phyloP scores from a whole-genome alignment of 345 rosid genomes.

The Syzygium aqueum region DNA sequence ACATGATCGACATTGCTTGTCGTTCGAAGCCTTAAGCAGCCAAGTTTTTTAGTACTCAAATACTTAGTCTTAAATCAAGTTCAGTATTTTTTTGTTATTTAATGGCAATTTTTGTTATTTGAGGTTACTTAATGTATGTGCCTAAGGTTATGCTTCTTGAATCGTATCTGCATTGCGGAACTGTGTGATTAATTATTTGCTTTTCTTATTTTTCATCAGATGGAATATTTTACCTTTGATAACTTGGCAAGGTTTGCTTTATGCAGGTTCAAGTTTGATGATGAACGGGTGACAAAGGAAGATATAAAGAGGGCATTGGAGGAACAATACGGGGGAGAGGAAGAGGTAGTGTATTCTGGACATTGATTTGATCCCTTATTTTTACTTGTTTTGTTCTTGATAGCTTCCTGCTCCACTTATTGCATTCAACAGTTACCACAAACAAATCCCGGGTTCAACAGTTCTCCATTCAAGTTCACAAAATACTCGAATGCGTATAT shows the following conservation, averaged over 20 bases:
- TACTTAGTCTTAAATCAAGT: neutral
- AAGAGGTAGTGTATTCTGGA: slow-evolving; percentile 21
- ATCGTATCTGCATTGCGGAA: neutral
- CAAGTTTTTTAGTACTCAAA: neutral
- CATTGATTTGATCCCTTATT: neutral
- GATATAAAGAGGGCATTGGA: slow-evolving; percentile 42
- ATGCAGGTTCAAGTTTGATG: slow-evolving; percentile 43
- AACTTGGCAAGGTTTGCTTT: neutral
- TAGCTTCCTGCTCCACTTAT: neutral
- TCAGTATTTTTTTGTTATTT: neutral
- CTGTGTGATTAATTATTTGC: neutral
- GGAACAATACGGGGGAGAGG: slow-evolving; percentile 54
- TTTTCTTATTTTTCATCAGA: neutral
- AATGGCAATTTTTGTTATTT: neutral
- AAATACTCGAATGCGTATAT: slow-evolving; percentile 51
- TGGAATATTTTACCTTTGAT: neutral
- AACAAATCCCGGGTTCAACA: slow-evolving; percentile 49
- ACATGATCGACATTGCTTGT: neutral
- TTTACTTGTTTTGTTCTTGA: neutral
- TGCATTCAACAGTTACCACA: slow-evolving; percentile 27
- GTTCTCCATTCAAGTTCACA: slow-evolving; percentile 44
- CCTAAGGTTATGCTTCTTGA: neutral
- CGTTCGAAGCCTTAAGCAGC: neutral
- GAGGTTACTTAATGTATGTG: neutral
- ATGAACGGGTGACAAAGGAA: slow-evolving; percentile 50